phyloP scores from a whole-genome alignment of 164 flowering plant genomes.

The Brasenia schreberi region DNA sequence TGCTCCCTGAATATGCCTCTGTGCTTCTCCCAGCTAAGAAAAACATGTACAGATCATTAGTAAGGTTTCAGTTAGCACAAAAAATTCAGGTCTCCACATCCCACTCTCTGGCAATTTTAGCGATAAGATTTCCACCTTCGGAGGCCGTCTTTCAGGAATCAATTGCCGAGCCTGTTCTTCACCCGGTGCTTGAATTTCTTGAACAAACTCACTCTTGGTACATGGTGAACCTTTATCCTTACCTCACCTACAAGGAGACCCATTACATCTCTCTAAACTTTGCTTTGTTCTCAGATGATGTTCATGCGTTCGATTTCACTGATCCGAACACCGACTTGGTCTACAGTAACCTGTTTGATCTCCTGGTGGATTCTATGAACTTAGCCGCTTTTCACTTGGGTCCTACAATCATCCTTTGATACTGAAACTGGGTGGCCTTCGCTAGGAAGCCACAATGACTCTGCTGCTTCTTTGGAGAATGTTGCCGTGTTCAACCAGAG shows the following conservation, averaged over 20 bases:
- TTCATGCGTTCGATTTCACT: background rate
- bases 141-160: conserved; percentile 6
- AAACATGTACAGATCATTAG: background rate
- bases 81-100: conserved; percentile 5
- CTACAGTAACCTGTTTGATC: background rate
- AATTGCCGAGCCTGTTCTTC: conserved; percentile 5
- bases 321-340: background rate
- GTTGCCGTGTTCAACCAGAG: conserved; percentile 8
- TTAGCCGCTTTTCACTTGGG: background rate
- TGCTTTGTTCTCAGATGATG: conserved; percentile 2
- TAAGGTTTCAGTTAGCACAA: background rate
- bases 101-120: conserved; percentile 2
- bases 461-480: conserved; percentile 4
- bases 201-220: background rate
- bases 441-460: conserved; percentile 3
- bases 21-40: conserved; percentile 3
- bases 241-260: conserved; percentile 2
- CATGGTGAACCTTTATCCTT: conserved; percentile 3
- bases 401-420: conserved; percentile 1
- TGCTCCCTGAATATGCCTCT: conserved; percentile 3
- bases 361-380: background rate
- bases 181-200: background rate
- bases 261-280: conserved; percentile 1
- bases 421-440: conserved; percentile 4
- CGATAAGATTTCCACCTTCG: conserved; percentile 5